Evolutionary conservation across 345 rosid genomes (phyloP), one percentile per base, ranked within the genome.

Genomic region (Populus euphratica): DNA sequence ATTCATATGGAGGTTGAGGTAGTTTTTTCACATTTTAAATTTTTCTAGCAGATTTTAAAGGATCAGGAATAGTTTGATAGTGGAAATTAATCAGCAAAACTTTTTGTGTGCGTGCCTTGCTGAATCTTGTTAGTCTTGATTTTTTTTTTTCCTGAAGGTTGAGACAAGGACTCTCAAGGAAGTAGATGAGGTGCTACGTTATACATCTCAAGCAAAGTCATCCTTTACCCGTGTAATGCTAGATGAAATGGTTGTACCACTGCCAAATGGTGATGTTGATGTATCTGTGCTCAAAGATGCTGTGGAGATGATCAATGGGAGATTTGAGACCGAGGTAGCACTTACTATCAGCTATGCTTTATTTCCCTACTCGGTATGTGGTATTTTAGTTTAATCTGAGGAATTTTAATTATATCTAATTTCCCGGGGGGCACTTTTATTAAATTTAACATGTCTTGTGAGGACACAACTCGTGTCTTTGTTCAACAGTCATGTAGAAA

Each of bases 1-100:
- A 93, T 91, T 72, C 91, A 89, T 73, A 88, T 94, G 93, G 98
- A 90, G 78, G 97, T 96, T 31, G 99, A 96, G 99, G 95, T 96
- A 90, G 79, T 82, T 52, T 72, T 72, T 72, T 20, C 41, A 35
- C 21, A 59, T 68, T 20, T 70, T 29, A 17, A 23, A 49, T 4
- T 50, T 35, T 52, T 74, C 47, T 31, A 43, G 31, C 20, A 33
- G 52, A 31, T 66, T 47, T 25, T 74, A 29, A 35, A 5, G 33
- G 38, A 44, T 8, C 35, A 5, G 9, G 41, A 41, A 39, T 64
- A 61, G 71, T 27, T 64, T 54, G n/a, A 35, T 72, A 44, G 36
- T 66, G 70, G 68, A 67, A 54, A 75, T 33, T 27, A 70, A 62
- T 80, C 36, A 49, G 38, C 54, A 54, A 76, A 49, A 72, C 43